Conservation (phyloP, 1,284 basidiomycete species). For the Pseudozyma sp. region DNA sequence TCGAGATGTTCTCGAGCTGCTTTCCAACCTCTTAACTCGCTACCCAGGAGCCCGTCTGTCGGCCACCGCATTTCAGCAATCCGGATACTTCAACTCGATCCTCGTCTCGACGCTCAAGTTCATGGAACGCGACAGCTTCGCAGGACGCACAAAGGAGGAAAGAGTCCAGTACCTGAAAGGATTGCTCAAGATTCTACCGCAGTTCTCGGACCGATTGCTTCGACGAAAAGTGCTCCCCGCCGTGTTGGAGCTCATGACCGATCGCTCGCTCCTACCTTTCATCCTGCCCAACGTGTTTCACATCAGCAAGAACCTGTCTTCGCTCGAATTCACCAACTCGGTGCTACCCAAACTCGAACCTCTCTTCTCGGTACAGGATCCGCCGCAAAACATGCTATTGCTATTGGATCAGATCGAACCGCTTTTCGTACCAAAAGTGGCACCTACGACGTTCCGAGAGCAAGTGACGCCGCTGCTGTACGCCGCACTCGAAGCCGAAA, state of each 20-base stretch:
- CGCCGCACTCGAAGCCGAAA: conserved; percentile 90
- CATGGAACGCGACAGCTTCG: conserved; percentile 93
- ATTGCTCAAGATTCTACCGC: conserved; percentile 81
- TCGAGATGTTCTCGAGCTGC: conserved; percentile 58
- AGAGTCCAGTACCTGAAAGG: conserved; percentile 92
- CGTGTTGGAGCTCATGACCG: conserved; percentile 71
- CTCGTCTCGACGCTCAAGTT: conserved; percentile 97
- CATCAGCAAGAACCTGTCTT: conserved; percentile 80
- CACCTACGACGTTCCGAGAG: conserved; percentile 85
- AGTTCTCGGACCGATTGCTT: conserved; percentile 87
- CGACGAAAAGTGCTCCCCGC: conserved; percentile 93
- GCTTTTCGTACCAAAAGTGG: conserved; percentile 89
- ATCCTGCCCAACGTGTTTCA: conserved; percentile 97
- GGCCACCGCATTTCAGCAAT: conserved; percentile 81
- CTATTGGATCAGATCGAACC: conserved; percentile 81
- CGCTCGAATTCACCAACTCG: conserved; percentile 79
- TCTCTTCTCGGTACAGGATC: conserved; percentile 89
- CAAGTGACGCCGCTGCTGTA: conserved; percentile 95
- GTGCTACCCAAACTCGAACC: conserved; percentile 90
- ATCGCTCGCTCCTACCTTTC: conserved; percentile 78
- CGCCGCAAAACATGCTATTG: conserved; percentile 80
- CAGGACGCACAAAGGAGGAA: conserved; percentile 91
- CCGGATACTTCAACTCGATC: conserved; percentile 91
- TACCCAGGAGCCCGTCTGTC: conserved; percentile 79
- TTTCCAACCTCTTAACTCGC: conserved; percentile 73